Base-by-base conservation (phyloP, 1,284 basidiomycete species). In the Apiotrichum mycotoxinovorans region DNA sequence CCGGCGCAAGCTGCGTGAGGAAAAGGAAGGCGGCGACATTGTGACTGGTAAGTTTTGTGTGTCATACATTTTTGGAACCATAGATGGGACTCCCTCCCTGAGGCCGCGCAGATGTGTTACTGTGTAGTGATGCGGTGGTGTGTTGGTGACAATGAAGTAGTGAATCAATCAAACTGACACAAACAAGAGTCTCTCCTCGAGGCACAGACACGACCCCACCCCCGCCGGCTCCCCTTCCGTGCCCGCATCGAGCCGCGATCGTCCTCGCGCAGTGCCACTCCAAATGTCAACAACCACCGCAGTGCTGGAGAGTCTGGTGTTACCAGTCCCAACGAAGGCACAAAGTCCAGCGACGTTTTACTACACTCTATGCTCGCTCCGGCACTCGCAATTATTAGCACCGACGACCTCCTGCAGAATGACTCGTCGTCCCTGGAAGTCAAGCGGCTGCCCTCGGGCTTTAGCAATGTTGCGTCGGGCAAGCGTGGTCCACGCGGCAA, bases 1-100 rank as follows among this genome's bases (percentile, higher is more conserved):
- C 30, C 62, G 79, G 45, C 70, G 77, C 61, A 78, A 79, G 54
- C 64, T 81, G 37, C 70, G 77, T 40, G 80, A 81, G 54, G 80
- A 82, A 63, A 81, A 80, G 66, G 80, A 82, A 51, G 77, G 78
- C n/a, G 76, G 77, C 14, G 79, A 80, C 47, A 68, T 79, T 12
- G 73, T 78, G 9, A 67, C 78, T 10, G 79, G 79, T 80, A 52
- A 63, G 78, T 73, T n/a, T n/a, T 22, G 10, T 20, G 18, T n/a
- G 26, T n/a, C 7, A 14, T 7, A 4, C 22, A n/a, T n/a, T n/a
- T n/a, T n/a, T n/a, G n/a, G n/a, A n/a, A n/a, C n/a, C n/a, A n/a
- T n/a, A 44, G 12, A 25, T 11, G n/a, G n/a, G n/a, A 25, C 22
- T 25, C 30, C 30, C 30, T 7, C 30, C 30, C 30, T 30, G 30